A percentile compares a stretch with the other conserved stretches of the same genome.
Evolutionary conservation across 2,329 filamentous ascomycete species (phyloP).

Genomic region (Aspergillus luchuensis): DNA sequence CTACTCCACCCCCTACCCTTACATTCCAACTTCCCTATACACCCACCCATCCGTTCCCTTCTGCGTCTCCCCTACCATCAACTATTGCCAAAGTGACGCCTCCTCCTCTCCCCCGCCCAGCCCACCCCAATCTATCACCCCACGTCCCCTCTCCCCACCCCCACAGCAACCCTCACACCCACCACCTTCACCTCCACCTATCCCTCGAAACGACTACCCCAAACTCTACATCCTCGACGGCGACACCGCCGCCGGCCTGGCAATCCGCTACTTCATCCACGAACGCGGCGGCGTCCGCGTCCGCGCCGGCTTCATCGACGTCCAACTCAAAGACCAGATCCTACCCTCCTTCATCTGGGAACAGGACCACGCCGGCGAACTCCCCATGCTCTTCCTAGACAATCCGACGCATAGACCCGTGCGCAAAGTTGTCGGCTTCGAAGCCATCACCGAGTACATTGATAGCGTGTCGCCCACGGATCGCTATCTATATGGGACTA

Average conservation of each 20-base stretch:
- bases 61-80: too few relatives aligned
- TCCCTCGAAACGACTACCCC: neutral
- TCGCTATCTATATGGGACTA: neutral
- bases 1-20: too few relatives aligned
- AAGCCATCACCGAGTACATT: neutral
- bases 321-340: neutral
- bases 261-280: neutral
- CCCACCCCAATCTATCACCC: too few relatives aligned
- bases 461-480: neutral
- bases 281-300: neutral
- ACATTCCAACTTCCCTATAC: too few relatives aligned
- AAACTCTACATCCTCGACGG: neutral
- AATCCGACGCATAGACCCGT: neutral
- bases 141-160: too few relatives aligned
- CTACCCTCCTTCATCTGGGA: neutral
- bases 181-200: neutral
- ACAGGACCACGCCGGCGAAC: neutral
- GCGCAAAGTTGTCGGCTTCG: neutral
- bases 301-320: neutral
- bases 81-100: too few relatives aligned
- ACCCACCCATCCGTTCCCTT: too few relatives aligned
- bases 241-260: neutral
- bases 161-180: too few relatives aligned
- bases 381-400: neutral
- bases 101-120: too few relatives aligned